These are phyloP conservation scores for Psilocybe cubensis DNA, from an alignment of 768 basidiomycete species.

Conservation along the genomic window DNA sequence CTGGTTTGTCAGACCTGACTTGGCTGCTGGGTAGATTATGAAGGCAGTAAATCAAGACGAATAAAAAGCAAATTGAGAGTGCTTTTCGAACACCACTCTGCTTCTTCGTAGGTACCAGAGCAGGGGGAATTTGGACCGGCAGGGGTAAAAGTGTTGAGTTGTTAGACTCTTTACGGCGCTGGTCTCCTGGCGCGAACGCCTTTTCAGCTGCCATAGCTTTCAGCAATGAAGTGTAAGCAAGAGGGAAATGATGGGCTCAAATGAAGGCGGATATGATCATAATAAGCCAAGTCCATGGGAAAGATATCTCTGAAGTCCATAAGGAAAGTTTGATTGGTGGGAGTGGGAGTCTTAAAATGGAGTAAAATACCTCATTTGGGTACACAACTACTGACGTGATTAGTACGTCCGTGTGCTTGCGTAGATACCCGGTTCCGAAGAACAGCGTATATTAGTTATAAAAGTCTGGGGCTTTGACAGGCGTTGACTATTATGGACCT, in stretches of 20 bases:
- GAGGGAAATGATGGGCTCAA: not conserved
- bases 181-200: not conserved
- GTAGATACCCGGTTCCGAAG: no score
- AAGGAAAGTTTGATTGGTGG: not conserved
- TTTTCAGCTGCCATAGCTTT: slow-evolving; percentile 2
- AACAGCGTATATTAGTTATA: no score
- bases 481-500: slow-evolving; percentile 27
- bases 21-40: not conserved
- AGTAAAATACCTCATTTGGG: not conserved
- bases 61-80: not conserved
- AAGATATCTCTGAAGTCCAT: not conserved
- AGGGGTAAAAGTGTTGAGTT: slow-evolving; percentile 4
- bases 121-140: slow-evolving; percentile 2
- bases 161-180: not conserved
- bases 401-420: no score
- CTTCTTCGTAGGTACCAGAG: not conserved
- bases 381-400: slow-evolving; percentile 3
- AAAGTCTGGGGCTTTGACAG: not conserved
- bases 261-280: slow-evolving; percentile 3
- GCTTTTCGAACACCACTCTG: no score
- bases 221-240: not conserved
- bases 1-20: no score
- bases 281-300: slow-evolving; percentile 1
- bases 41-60: not conserved
- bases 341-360: not conserved